These are phyloP conservation scores for Phytophthora idaei DNA, from an alignment of 352 stramenopile species.

Conservation along the genomic window DNA sequence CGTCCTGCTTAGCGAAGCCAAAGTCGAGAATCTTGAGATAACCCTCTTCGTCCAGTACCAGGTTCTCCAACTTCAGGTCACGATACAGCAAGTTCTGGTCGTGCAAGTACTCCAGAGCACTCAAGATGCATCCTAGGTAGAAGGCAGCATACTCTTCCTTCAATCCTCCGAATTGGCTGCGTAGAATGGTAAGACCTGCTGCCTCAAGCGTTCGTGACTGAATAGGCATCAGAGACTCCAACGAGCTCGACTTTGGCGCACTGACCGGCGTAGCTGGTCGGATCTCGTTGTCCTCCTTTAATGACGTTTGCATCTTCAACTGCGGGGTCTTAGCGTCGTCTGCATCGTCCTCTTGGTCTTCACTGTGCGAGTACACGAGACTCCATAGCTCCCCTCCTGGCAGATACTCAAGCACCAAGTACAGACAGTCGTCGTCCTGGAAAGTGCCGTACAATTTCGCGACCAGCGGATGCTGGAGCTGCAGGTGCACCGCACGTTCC, in stretches of 20 bases:
- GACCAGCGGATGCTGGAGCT: constrained; percentile 74
- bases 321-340: constrained; percentile 13
- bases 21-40: constrained; percentile 90
- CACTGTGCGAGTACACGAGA: constrained; percentile 59
- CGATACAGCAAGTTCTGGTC: constrained; percentile 77
- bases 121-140: constrained; percentile 91
- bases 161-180: constrained; percentile 52
- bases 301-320: constrained; percentile 8
- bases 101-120: constrained; percentile 81
- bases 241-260: neutral
- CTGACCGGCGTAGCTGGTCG: constrained; percentile 17
- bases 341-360: constrained; percentile 29
- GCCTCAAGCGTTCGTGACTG: constrained; percentile 19
- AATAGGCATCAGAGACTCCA: constrained; percentile 5
- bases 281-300: constrained; percentile 28
- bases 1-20: constrained; percentile 74
- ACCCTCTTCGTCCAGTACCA: constrained; percentile 85
- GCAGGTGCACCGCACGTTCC: constrained; percentile 70
- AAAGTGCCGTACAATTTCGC: constrained; percentile 78
- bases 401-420: constrained; percentile 82
- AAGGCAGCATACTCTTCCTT: constrained; percentile 77
- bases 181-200: constrained; percentile 26
- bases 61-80: constrained; percentile 92
- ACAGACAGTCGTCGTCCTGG: constrained; percentile 84
- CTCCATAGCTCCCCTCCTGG: constrained; percentile 83